These are phyloP conservation scores for Malbranchea zuffiana DNA, from an alignment of 2,329 filamentous ascomycete species.

Conservation along the genomic window DNA sequence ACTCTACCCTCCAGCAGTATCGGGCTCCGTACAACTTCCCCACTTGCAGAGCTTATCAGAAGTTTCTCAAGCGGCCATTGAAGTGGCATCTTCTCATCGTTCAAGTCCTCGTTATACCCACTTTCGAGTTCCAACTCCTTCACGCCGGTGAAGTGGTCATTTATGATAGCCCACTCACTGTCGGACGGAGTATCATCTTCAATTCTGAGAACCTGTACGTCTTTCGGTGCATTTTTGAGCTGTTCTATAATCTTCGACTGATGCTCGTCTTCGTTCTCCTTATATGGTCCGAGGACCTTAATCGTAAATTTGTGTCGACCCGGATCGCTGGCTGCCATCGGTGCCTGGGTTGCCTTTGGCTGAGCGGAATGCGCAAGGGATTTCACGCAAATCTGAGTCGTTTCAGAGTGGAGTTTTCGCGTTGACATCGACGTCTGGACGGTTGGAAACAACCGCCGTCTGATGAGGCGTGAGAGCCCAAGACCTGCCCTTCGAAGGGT, in stretches of 20 bases:
- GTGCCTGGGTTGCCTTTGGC: no score
- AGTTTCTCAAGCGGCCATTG: conserved; percentile 21
- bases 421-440: no score
- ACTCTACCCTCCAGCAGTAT: conserved; percentile 17
- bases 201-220: conserved; percentile 14
- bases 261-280: conserved; percentile 3
- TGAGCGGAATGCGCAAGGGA: no score
- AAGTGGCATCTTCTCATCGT: conserved; percentile 18
- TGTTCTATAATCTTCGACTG: conserved; percentile 8
- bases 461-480: no score
- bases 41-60: conserved; percentile 12
- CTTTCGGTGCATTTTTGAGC: conserved; percentile 15
- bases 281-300: conserved; percentile 1
- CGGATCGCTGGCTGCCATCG: no score
- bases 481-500: no score
- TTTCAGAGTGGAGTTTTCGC: no score
- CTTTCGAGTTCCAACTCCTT: conserved; percentile 15
- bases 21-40: conserved; percentile 14
- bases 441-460: no score
- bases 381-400: no score
- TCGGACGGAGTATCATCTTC: conserved; percentile 18
- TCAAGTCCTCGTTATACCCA: conserved; percentile 19
- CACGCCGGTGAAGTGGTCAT: conserved; percentile 18
- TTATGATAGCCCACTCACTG: conserved; percentile 19
- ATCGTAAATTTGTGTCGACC: no score